phyloP scores from a whole-genome alignment of 345 rosid genomes.

The Combretum micranthum region DNA sequence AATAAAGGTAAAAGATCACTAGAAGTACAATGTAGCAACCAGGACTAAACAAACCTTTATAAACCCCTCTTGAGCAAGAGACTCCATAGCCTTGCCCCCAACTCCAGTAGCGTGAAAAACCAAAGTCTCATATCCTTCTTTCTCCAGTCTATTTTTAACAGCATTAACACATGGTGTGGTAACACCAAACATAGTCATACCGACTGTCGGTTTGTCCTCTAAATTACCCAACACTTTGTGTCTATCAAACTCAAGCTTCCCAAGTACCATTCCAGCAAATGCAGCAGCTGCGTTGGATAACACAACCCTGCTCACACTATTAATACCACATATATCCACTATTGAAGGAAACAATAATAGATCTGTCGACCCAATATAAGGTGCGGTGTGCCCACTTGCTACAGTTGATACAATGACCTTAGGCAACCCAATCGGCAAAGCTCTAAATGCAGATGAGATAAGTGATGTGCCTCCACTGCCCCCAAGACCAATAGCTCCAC shows the following conservation, averaged over 20 bases:
- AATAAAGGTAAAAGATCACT: not conserved
- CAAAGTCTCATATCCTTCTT: slow-evolving; percentile 73
- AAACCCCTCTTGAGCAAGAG: slow-evolving; percentile 68
- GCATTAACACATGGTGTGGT: slow-evolving; percentile 78
- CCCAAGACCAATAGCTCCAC: slow-evolving; percentile 75
- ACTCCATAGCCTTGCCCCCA: slow-evolving; percentile 95
- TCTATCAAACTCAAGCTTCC: slow-evolving; percentile 41
- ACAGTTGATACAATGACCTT: slow-evolving; percentile 87
- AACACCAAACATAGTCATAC: slow-evolving; percentile 92
- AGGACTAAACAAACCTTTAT: slow-evolving; percentile 51
- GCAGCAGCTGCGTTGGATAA: slow-evolving; percentile 86
- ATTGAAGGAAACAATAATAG: slow-evolving; percentile 73
- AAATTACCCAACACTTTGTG: slow-evolving; percentile 5
- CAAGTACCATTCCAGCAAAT: slow-evolving; percentile 84
- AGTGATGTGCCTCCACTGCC: slow-evolving; percentile 93
- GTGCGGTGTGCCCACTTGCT: slow-evolving; percentile 77
- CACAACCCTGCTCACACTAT: slow-evolving; percentile 73
- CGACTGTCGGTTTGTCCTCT: slow-evolving; percentile 44
- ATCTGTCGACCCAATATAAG: slow-evolving; percentile 81
- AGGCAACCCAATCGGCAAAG: slow-evolving; percentile 71
- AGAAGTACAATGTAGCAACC: not conserved
- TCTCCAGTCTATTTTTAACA: slow-evolving; percentile 52
- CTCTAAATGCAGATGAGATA: slow-evolving; percentile 58
- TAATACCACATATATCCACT: slow-evolving; percentile 87
- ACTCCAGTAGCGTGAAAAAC: slow-evolving; percentile 94